Evolutionary conservation across 495 filamentous ascomycete species (phyloP), one percentile per base, ranked within the genome.

Genomic region (Choiromyces venosus): DNA sequence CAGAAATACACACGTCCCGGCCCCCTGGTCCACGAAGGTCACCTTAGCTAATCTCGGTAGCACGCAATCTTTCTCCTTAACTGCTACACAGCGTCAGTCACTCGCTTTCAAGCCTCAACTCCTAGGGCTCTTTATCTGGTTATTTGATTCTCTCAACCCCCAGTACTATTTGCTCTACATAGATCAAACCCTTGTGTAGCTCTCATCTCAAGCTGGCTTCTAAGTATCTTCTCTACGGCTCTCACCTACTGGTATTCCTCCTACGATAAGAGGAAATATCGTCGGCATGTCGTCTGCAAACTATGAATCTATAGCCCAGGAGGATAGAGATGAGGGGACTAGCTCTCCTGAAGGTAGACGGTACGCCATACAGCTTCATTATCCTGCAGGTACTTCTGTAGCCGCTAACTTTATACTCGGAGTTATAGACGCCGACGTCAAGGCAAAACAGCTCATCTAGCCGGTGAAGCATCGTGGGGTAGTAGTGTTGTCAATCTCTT

Each of bases 401-500:
- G 38, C 74, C 70, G 37, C 74, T 46, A 56, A 61, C 6, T 12
- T 44, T 52, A 9, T 29, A 12, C 42, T 18, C 35, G 40, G 21
- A 19, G 42, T n/a, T 71, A 64, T 40, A 74, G 78, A 46, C 71
- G 78, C 4, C 78, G 75, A 42, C 79, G 78, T 21, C 71, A 75
- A 65, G 73, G 74, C 10, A 80, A 77, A 70, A 67, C 25, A 10
- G 29, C 61, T 4, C 56, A 44, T 5, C 67, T 40, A 37, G 44
- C 5, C n/a, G 94, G 95, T 19, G 87, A 92, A 77, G 95, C 96
- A 68, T 90, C 91, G 69, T 97, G 93, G 92, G 78, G 90, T 64
- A 96, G 92, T 84, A 96, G 93, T 79, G 91, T 96, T 76, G 91
- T 97, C 85, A 99, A 98, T 82, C 84, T 99, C 25, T 85, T 98